Evolutionary conservation across 2,329 filamentous ascomycete genomes (phyloP).

Genomic region (Akanthomyces lecanii): DNA sequence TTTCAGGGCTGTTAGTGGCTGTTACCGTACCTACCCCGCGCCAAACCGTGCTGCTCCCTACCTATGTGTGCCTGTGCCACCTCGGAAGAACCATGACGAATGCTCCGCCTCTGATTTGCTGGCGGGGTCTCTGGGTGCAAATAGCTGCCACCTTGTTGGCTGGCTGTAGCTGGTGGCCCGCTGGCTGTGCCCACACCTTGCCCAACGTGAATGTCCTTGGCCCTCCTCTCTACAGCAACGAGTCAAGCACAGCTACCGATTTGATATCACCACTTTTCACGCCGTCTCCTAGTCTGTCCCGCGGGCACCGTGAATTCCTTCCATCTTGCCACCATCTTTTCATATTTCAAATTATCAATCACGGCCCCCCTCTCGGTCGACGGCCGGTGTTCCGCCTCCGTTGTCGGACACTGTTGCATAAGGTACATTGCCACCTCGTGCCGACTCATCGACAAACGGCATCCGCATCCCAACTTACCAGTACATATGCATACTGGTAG

Average conservation of each 20-base stretch:
- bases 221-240: neutral
- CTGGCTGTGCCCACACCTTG: neutral
- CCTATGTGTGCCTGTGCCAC: neutral
- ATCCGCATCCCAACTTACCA: neutral
- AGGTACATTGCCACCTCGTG: too few relatives aligned
- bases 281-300: neutral
- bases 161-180: neutral
- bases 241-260: neutral
- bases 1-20: neutral
- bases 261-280: slow-evolving; percentile 6
- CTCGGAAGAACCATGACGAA: slow-evolving; percentile 6
- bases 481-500: neutral
- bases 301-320: slow-evolving; percentile 10
- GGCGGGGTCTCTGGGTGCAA: neutral
- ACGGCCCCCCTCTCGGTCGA: neutral
- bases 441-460: neutral
- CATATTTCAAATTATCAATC: neutral
- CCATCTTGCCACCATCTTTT: neutral
- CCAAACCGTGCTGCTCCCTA: neutral
- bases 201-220: neutral
- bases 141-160: slow-evolving; percentile 13
- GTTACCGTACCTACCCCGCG: neutral
- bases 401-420: neutral
- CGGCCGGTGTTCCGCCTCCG: neutral
- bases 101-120: neutral